phyloP scores from a whole-genome alignment of 2,329 filamentous ascomycete species.

The Colletotrichum tropicicola region DNA sequence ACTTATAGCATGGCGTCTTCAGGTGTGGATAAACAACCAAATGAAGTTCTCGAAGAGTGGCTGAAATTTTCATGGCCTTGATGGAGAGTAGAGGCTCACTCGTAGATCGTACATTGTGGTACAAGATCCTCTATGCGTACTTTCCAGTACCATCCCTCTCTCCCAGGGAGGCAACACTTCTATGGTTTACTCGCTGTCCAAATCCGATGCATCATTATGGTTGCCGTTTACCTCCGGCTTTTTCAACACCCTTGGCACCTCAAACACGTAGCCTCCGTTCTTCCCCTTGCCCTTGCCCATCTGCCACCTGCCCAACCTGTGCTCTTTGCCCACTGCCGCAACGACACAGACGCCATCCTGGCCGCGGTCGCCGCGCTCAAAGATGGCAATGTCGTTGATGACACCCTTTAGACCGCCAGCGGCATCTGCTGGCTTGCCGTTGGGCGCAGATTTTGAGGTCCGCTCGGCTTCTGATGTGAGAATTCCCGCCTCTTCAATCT shows the following conservation, averaged over 20 bases:
- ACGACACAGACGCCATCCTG: slow-evolving; percentile 83
- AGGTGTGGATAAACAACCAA: background rate
- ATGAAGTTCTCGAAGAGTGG: slow-evolving; percentile 1
- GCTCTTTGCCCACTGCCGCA: slow-evolving; percentile 87
- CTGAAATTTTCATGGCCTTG: slow-evolving; percentile 6
- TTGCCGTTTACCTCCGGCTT: slow-evolving; percentile 44
- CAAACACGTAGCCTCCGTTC: slow-evolving; percentile 90
- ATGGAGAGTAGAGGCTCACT: slow-evolving; percentile 19
- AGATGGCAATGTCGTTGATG: slow-evolving; percentile 87
- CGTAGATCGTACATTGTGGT: slow-evolving; percentile 27
- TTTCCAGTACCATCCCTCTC: slow-evolving; percentile 6
- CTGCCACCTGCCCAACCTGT: slow-evolving; percentile 86
- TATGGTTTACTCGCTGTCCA: slow-evolving; percentile 31
- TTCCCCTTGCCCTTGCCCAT: slow-evolving; percentile 64
- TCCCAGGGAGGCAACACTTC: background rate
- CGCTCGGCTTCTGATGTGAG: slow-evolving; percentile 46
- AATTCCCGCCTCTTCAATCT: slow-evolving; percentile 76
- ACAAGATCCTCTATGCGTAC: slow-evolving; percentile 21
- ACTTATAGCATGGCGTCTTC: slow-evolving; percentile 3
- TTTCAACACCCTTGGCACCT: slow-evolving; percentile 66
- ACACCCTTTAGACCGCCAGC: slow-evolving; percentile 66
- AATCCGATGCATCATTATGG: slow-evolving; percentile 36
- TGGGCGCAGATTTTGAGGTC: slow-evolving; percentile 16
- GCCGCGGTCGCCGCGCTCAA: slow-evolving; percentile 83
- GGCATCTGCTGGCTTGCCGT: slow-evolving; percentile 27